Evolutionary conservation across 2,329 filamentous ascomycete genomes (phyloP).

Genomic region (Macrophomina pseudophaseolina): DNA sequence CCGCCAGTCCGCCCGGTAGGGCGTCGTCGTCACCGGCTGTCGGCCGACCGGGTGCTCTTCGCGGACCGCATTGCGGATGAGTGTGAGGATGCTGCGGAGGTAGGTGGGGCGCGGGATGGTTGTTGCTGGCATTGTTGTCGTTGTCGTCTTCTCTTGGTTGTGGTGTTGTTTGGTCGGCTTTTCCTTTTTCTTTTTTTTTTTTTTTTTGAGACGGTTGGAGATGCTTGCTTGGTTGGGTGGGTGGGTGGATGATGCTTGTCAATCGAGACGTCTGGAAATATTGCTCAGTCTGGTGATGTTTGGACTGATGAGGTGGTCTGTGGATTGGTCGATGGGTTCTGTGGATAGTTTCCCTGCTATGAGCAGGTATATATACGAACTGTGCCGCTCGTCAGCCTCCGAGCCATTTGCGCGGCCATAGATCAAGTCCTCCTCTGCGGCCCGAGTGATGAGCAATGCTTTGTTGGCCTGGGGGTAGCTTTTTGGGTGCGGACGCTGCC

Average conservation of each 20-base stretch:
- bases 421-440: too few species aligned
- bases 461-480: not conserved
- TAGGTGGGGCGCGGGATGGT: not conserved
- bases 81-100: not conserved
- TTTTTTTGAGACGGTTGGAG: not conserved
- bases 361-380: not conserved
- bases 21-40: not conserved
- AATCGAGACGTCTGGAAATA: too few species aligned
- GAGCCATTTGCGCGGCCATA: not conserved
- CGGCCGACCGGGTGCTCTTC: not conserved
- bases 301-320: too few species aligned
- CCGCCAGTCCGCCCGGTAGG: not conserved
- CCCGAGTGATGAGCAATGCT: not conserved
- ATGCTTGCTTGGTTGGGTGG: too few species aligned
- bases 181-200: not conserved
- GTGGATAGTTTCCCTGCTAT: too few species aligned
- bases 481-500: not conserved
- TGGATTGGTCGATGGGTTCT: not conserved
- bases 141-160: not conserved
- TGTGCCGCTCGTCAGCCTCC: not conserved
- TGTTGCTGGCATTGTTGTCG: not conserved
- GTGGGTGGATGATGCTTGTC: too few species aligned
- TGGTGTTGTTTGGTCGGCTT: too few species aligned
- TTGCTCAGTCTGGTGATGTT: too few species aligned
- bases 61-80: not conserved